Conservation (phyloP, 371 early-diverging fungal species). For the Syncephalis plumigaleata region DNA sequence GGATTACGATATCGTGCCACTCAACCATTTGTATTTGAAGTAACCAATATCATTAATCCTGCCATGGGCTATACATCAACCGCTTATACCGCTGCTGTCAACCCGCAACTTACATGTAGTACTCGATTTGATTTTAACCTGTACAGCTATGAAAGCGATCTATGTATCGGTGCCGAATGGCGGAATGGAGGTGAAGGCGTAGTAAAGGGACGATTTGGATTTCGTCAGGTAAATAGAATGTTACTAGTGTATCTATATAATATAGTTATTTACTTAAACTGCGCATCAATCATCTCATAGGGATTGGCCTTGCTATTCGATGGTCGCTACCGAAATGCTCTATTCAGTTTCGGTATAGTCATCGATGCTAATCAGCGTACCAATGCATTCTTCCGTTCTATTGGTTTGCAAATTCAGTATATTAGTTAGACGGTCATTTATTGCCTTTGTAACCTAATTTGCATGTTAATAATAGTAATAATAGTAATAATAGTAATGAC, state of each 20-base stretch:
- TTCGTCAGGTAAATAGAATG: conserved; percentile 16
- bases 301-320: conserved; percentile 48
- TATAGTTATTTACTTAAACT: neutral
- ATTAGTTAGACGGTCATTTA: conserved; percentile 20
- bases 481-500: too few relatives aligned
- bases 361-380: conserved; percentile 19
- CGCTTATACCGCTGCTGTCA: conserved; percentile 62
- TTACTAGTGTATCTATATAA: neutral
- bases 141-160: conserved; percentile 73
- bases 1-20: conserved; percentile 49
- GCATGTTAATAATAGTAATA: too few relatives aligned
- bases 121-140: conserved; percentile 76
- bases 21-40: conserved; percentile 20
- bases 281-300: conserved; percentile 6
- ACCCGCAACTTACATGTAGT: conserved; percentile 43
- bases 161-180: conserved; percentile 70
- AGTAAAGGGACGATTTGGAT: conserved; percentile 34
- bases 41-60: conserved; percentile 63
- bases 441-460: too few relatives aligned
- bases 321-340: conserved; percentile 33
- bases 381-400: conserved; percentile 24
- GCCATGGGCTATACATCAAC: conserved; percentile 74
- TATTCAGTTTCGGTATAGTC: conserved; percentile 39
- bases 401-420: conserved; percentile 44
- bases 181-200: conserved; percentile 28